Percentiles rank a stretch among this genome's conserved stretches.
phyloP scores from a whole-genome alignment of 768 basidiomycete species.

The Pleurotus citrinopileatus region DNA sequence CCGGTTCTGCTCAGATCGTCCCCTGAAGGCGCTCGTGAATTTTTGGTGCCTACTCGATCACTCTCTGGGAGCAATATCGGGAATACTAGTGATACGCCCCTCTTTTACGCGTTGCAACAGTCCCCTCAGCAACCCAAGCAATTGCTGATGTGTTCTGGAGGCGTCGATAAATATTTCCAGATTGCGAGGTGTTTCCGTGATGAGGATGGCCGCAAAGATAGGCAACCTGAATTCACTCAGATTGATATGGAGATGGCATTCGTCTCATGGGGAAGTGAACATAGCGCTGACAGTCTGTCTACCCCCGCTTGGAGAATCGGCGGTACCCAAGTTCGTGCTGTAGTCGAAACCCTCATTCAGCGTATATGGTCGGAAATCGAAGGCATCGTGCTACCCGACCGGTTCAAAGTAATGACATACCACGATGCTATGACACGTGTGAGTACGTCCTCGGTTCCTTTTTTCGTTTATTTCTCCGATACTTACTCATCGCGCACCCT shows the following conservation, averaged over 20 bases:
- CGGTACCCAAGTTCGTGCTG: conserved; percentile 74
- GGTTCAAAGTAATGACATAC: conserved; percentile 86
- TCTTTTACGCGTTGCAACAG: conserved; percentile 89
- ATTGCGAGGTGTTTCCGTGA: conserved; percentile 94
- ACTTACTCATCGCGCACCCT: conserved; percentile 17
- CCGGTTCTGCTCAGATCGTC: conserved; percentile 88
- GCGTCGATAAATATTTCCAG: conserved; percentile 89
- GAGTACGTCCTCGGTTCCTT: conserved; percentile 24
- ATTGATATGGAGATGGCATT: conserved; percentile 97
- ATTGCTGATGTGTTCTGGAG: conserved; percentile 85
- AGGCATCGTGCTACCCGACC: conserved; percentile 53
- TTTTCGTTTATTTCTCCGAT: too few species aligned
- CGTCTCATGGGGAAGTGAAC: conserved; percentile 69
- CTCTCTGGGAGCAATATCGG: conserved; percentile 25
- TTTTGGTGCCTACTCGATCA: conserved; percentile 79
- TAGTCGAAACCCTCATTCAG: conserved; percentile 73
- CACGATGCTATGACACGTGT: conserved; percentile 87
- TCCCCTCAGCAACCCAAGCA: conserved; percentile 98
- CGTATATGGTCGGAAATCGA: conserved; percentile 75
- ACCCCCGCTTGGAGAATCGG: conserved; percentile 73
- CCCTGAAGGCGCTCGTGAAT: conserved; percentile 93
- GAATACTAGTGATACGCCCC: conserved; percentile 23
- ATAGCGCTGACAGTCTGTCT: conserved; percentile 15
- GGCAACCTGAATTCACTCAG: conserved; percentile 97
- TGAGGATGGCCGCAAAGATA: conserved; percentile 91